Evolutionary conservation across 148 eudicot genomes (phyloP).

Genomic region (Fagopyrum esculentum): DNA sequence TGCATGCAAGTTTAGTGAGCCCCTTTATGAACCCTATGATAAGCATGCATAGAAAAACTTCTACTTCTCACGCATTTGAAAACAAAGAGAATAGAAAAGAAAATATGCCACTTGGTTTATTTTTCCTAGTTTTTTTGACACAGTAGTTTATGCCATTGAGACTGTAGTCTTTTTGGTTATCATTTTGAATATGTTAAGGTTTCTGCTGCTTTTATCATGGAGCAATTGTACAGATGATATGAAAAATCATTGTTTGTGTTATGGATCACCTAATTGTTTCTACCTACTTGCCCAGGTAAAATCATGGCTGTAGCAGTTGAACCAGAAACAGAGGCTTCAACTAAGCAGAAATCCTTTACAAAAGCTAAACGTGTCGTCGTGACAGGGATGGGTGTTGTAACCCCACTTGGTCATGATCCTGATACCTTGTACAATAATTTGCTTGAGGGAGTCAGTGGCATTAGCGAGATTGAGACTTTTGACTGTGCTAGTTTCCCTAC

Average conservation of each 20-base stretch:
- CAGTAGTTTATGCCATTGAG: neutral
- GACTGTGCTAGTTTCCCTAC: conserved; percentile 75
- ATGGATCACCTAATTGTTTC: neutral
- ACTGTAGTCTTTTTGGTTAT: neutral
- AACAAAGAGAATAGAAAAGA: neutral
- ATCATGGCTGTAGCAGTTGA: conserved; percentile 61
- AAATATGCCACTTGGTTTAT: neutral
- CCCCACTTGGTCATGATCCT: conserved; percentile 70
- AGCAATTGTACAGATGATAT: neutral
- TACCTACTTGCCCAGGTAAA: conserved; percentile 38
- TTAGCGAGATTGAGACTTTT: conserved; percentile 76
- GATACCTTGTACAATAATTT: conserved; percentile 75
- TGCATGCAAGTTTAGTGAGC: conserved; percentile 9
- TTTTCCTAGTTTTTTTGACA: neutral
- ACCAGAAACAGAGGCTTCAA: conserved; percentile 47
- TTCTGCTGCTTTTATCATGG: neutral
- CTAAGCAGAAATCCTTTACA: conserved; percentile 38
- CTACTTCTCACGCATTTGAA: neutral
- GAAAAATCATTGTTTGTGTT: neutral
- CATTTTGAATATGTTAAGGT: neutral
- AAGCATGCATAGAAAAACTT: neutral
- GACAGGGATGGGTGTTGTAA: conserved; percentile 91
- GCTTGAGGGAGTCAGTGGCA: conserved; percentile 94
- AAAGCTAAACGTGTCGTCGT: conserved; percentile 79
- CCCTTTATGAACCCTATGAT: conserved; percentile 1